phyloP scores from a whole-genome alignment of 345 rosid species.

The Citrus sinensis region DVS_A1.0 CM039169.1:5154001-5154500 shows the following conservation, averaged over 20 bases:
- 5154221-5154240: background rate
- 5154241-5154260: background rate
- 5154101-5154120: conserved; percentile 13
- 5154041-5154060: background rate
- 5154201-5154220: background rate
- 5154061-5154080: background rate
- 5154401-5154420: too few relatives aligned
- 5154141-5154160: background rate
- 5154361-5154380: background rate
- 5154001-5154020: conserved; percentile 1
- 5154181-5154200: conserved; percentile 19
- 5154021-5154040: background rate
- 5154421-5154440: too few relatives aligned
- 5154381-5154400: too few relatives aligned
- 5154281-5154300: too few relatives aligned
- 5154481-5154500: too few relatives aligned
- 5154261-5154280: background rate
- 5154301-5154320: too few relatives aligned
- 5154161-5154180: background rate
- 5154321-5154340: background rate
- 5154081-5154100: background rate
- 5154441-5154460: too few relatives aligned
- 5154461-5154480: too few relatives aligned
- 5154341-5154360: background rate
- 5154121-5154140: background rate